Base-by-base conservation (phyloP, 768 basidiomycete genomes). In the Crassisporium funariophilum region DNA sequence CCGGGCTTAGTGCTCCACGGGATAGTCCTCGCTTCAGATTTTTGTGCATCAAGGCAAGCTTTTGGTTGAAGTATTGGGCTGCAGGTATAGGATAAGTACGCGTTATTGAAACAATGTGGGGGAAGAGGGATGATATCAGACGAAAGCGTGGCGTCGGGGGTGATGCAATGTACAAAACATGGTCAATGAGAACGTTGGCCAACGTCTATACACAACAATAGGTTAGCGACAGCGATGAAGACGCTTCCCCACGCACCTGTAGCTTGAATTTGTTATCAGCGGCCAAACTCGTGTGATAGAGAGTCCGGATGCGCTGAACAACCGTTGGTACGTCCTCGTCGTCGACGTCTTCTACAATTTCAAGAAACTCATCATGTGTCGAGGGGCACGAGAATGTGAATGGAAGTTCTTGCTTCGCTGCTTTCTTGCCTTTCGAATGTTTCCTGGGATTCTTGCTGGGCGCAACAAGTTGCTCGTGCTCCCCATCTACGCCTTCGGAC, bases 231-330 rank as follows among this genome's bases (percentile, higher is more conserved):
- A n/a, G 29, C 15, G 15, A 35, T 34, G 40, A 20, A 42, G 16
- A 20, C 43, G 16, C 21, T 12, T 21, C 13, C 27, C 19, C 25
- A 63, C 76, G 41, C 52, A 91, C 95, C 81, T 95, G 91, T 16
- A 98, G 73, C 68, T 90, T 97, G 62, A 80, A 77, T 61, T 94
- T 97, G 72, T 99, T 98, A 15, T 90, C 93, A 15, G 86, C 81
- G 1, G 81, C 84, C n/a, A 98, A 73, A 60, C 91, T 95, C 1
- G 95, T 89, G 61, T 99, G 97, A 60, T 97, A 85, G 6, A 98
- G 69, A 1, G 91, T 79, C 9, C 95, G 82, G 36, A 98, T 94
- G 35, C 97, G 87, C 59, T 98, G 87, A 25, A 98, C 74, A 2
- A 98, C 91, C 0, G 74, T 83, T 4, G 84, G 80, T 2, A 95